Percentiles rank a stretch among this genome's conserved stretches.
Evolutionary conservation across 768 basidiomycete species (phyloP).

Genomic region (Xerocomellus amylosporus): DNA sequence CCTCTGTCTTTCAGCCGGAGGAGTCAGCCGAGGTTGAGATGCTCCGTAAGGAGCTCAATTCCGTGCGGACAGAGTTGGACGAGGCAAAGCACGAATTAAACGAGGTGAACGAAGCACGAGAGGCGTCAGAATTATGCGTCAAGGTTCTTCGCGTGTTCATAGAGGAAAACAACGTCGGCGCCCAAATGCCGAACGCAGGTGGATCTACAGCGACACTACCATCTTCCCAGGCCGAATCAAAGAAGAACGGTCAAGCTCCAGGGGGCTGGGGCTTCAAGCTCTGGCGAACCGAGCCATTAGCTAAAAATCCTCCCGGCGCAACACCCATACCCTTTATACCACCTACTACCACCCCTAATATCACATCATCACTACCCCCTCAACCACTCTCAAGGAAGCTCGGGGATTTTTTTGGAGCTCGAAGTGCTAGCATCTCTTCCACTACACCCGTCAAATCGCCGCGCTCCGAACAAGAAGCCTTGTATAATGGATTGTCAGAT

Average conservation of each 20-base stretch:
- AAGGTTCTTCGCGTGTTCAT: constrained; percentile 82
- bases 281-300: constrained; percentile 49
- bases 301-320: constrained; percentile 27
- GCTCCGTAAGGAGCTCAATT: constrained; percentile 57
- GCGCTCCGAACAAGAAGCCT: constrained; percentile 24
- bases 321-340: constrained; percentile 29
- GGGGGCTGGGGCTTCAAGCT: constrained; percentile 70
- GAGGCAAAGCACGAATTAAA: constrained; percentile 62
- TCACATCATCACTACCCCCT: constrained; percentile 27
- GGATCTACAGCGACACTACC: constrained; percentile 15
- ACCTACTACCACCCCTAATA: constrained; percentile 19
- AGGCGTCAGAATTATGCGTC: constrained; percentile 85
- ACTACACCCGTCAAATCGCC: constrained; percentile 28
- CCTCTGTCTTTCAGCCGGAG: constrained; percentile 31
- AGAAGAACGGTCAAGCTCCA: constrained; percentile 28
- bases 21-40: constrained; percentile 49
- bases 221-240: constrained; percentile 33
- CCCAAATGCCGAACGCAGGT: constrained; percentile 13
- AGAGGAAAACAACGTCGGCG: constrained; percentile 65
- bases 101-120: constrained; percentile 79
- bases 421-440: constrained; percentile 50
- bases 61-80: constrained; percentile 58
- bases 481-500: constrained; percentile 32
- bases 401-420: constrained; percentile 66
- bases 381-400: constrained; percentile 62